phyloP scores from a whole-genome alignment of 176 grass and related monocot species.

The Raddia distichophylla region DNA sequence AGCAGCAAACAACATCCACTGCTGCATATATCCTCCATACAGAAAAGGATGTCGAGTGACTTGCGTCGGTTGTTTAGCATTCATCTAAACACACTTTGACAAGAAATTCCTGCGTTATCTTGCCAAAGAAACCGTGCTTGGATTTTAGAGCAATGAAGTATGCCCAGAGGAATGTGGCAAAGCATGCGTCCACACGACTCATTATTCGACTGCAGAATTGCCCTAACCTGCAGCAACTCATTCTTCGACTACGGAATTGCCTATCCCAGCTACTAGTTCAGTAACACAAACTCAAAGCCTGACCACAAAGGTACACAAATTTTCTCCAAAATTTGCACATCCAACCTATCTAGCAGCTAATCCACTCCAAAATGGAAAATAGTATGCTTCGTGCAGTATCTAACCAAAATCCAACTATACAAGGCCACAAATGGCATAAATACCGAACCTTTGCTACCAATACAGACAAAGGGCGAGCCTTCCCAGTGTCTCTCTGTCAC shows the following conservation, averaged over 20 bases:
- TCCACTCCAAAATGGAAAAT: not conserved
- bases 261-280: not conserved
- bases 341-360: too few species aligned
- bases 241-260: not conserved
- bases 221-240: not conserved
- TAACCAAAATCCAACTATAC: not conserved
- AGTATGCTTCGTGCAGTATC: not conserved
- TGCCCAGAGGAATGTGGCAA: not conserved
- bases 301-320: not conserved
- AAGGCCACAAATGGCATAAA: constrained; percentile 27
- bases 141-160: not conserved
- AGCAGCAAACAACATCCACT: not conserved
- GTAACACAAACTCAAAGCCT: not conserved
- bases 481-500: constrained; percentile 36
- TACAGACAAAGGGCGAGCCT: not conserved
- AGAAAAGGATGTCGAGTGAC: not conserved
- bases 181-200: not conserved
- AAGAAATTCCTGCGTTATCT: not conserved
- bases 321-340: too few species aligned
- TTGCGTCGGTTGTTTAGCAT: not conserved
- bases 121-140: not conserved
- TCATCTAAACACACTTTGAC: not conserved
- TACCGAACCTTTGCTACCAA: not conserved
- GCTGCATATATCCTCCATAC: not conserved
- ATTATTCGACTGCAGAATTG: not conserved